Base-by-base conservation (phyloP, 495 filamentous ascomycete species). In the Aspergillus conjunctus region DNA sequence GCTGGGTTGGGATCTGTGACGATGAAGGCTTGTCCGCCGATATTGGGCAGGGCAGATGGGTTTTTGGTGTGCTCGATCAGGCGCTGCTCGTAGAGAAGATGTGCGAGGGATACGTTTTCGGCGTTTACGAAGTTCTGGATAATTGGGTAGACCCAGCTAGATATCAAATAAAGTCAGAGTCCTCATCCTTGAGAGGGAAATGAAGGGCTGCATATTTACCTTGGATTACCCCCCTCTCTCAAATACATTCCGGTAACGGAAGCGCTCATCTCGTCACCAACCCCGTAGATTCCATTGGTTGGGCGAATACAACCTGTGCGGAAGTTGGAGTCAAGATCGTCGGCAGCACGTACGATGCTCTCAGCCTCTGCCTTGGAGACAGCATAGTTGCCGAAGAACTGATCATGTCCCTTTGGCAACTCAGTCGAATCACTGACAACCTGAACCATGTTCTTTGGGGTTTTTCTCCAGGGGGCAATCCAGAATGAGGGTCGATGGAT, bases 61-160 rank as follows among this genome's bases (percentile, higher is more conserved):
- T 20, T 73, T 73, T 30, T 72, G 70, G 53, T 76, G 71, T 65
- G 81, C 67, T 65, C 77, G 67, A 68, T 72, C 2, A 87, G 76
- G 3, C 82, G 81, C 18, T 81, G 77, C 61, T 87, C 84, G 48
- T 84, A 81, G n/a, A 83, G 68, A n/a, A 87, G 71, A 51, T 87
- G 84, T 4, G 82, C 82, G 56, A 85, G 68, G 1, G 82, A 81
- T 20, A 82, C 80, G 65, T 87, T 85, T 57, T 79, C 77, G 33
- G 81, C 82, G 59, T 85, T 82, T 34, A 82, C 80, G 46, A 85
- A 85, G 62, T 72, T 80, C 60, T 87, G 83, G 2, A 81, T 73
- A n/a, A 82, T 71, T 30, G 76, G 71, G 9, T 61, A 58, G 1
- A 74, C 71, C 83, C 82, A 87, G 31, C 78, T 79, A 63, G 65